phyloP scores from a whole-genome alignment of 139 green algal genomes.

The Mesostigma viride region DNA sequence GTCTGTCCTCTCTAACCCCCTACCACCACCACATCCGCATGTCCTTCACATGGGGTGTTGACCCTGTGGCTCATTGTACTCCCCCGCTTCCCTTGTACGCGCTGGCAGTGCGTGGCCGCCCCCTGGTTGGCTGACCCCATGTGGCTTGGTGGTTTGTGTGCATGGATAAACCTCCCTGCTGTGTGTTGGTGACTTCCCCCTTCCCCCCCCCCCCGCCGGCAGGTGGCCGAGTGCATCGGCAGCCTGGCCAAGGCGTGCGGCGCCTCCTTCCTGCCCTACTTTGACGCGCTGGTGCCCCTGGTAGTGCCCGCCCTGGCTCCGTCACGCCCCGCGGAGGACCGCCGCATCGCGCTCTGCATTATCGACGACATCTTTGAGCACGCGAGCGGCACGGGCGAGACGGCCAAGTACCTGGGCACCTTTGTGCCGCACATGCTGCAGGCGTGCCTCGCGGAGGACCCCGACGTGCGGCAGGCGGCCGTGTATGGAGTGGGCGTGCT shows the following conservation, averaged over 20 bases:
- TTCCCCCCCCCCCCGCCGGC: no score
- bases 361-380: slow-evolving; percentile 90
- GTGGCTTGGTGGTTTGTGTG: no score
- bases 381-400: slow-evolving; percentile 22
- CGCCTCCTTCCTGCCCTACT: slow-evolving; percentile 60
- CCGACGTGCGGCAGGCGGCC: slow-evolving; percentile 52
- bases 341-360: slow-evolving; percentile 77
- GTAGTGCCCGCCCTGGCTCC: slow-evolving; percentile 45
- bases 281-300: slow-evolving; percentile 71
- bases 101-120: no score
- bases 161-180: no score
- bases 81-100: no score
- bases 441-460: slow-evolving; percentile 36
- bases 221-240: slow-evolving; percentile 44
- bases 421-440: slow-evolving; percentile 60
- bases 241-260: slow-evolving; percentile 62
- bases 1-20: no score
- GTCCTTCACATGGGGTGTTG: no score
- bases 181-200: no score
- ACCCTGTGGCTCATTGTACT: background rate
- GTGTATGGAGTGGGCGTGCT: slow-evolving; percentile 82
- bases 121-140: no score
- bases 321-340: slow-evolving; percentile 49
- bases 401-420: slow-evolving; percentile 36
- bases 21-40: no score